Conservation (phyloP, 768 basidiomycete species). For the Phallus indusiatus region DNA sequence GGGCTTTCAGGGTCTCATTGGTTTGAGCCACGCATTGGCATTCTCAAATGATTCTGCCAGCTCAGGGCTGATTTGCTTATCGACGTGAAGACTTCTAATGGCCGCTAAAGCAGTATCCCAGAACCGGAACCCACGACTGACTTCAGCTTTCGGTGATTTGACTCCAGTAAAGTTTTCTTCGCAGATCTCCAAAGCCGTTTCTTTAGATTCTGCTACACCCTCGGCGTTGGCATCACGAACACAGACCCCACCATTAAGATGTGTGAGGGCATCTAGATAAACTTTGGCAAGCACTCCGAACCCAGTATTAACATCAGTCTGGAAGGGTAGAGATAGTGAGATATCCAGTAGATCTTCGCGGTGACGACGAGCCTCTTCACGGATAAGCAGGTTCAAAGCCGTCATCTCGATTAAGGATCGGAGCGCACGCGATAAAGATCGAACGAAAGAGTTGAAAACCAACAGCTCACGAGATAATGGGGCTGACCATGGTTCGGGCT, state of each 20-base stretch:
- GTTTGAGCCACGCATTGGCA: constrained; percentile 88
- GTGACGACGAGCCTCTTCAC: constrained; percentile 74
- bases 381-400: constrained; percentile 86
- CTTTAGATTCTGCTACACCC: constrained; percentile 74
- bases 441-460: constrained; percentile 97
- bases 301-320: constrained; percentile 93
- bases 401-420: constrained; percentile 87
- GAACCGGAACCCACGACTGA: constrained; percentile 95
- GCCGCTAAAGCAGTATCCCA: constrained; percentile 92
- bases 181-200: constrained; percentile 81
- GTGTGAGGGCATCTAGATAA: constrained; percentile 86
- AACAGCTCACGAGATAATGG: constrained; percentile 93
- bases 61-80: constrained; percentile 72
- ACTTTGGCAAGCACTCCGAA: constrained; percentile 97
- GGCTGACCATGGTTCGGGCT: constrained; percentile 91
- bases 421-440: constrained; percentile 82
- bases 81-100: constrained; percentile 81
- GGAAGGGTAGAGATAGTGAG: constrained; percentile 87
- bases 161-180: constrained; percentile 93
- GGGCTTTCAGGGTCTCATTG: constrained; percentile 67
- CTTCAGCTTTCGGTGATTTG: constrained; percentile 76
- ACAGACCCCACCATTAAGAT: constrained; percentile 71
- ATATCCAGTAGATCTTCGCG: constrained; percentile 92
- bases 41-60: constrained; percentile 94
- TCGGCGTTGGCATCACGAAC: constrained; percentile 71